Conservation (phyloP, 768 basidiomycete species). For the Termitomyces sp. region DNA sequence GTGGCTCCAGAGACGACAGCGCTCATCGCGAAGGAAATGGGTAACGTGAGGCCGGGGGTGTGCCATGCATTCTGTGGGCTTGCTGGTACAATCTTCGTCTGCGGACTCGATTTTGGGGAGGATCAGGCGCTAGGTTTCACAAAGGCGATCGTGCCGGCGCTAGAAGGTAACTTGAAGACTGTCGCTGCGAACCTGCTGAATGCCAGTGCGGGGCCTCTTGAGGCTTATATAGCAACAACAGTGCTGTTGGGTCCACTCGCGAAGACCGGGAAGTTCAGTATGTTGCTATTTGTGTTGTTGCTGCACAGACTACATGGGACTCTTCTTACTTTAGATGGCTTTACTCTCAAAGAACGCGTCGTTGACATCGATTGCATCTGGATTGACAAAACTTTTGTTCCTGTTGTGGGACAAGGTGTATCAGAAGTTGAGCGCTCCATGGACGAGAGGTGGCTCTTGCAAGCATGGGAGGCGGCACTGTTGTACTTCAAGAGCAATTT, state of each 20-base stretch:
- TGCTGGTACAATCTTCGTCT: slow-evolving; percentile 56
- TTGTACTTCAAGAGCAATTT: slow-evolving; percentile 45
- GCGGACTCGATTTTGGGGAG: slow-evolving; percentile 31
- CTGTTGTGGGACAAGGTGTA: slow-evolving; percentile 86
- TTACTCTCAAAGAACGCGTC: slow-evolving; percentile 43
- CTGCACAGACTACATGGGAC: slow-evolving; percentile 1
- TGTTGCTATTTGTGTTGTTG: slow-evolving; percentile 13
- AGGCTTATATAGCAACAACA: slow-evolving; percentile 78
- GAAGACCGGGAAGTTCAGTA: slow-evolving; percentile 50
- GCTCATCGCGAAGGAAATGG: slow-evolving; percentile 69
- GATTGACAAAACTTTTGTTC: slow-evolving; percentile 73
- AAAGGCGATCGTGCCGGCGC: slow-evolving; percentile 45
- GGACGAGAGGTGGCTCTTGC: slow-evolving; percentile 75
- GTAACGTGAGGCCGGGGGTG: slow-evolving; percentile 51
- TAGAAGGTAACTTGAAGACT: slow-evolving; percentile 70
- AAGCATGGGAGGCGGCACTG: slow-evolving; percentile 51
- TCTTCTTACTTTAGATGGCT: slow-evolving; percentile 31
- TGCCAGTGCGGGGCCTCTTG: slow-evolving; percentile 61
- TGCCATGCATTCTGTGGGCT: slow-evolving; percentile 60
- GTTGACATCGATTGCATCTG: slow-evolving; percentile 42
- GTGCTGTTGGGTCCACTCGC: slow-evolving; percentile 60
- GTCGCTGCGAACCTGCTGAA: slow-evolving; percentile 58
- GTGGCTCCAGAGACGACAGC: slow-evolving; percentile 40
- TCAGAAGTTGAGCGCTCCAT: slow-evolving; percentile 55
- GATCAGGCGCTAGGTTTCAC: slow-evolving; percentile 48